These are phyloP conservation scores for Lasiosphaeria hispida DNA, from an alignment of 495 filamentous ascomycete genomes.

Conservation along the genomic window DNA sequence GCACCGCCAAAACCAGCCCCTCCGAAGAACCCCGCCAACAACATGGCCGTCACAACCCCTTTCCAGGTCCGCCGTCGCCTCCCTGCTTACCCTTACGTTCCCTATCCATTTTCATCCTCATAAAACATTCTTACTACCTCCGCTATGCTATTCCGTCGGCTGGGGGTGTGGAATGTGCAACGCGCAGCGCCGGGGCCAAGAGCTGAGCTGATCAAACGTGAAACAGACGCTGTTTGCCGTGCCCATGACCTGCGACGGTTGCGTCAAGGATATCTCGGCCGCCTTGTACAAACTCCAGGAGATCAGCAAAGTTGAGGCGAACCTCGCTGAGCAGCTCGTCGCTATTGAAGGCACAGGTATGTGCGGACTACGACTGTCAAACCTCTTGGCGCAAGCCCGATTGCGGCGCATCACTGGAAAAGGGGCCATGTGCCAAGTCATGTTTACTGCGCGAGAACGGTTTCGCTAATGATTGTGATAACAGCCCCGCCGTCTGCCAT, in stretches of 20 bases:
- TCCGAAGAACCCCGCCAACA: constrained; percentile 10
- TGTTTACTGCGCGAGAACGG: constrained; percentile 1
- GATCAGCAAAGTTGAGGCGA: constrained; percentile 64
- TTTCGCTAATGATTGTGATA: constrained; percentile 2
- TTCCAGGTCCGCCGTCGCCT: constrained; percentile 41
- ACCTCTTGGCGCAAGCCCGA: background rate
- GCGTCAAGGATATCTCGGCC: constrained; percentile 77
- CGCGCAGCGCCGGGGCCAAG: background rate
- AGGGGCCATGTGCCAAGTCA: background rate
- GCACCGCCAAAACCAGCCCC: background rate
- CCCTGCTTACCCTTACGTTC: background rate
- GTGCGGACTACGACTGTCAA: constrained; percentile 1
- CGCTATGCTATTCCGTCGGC: too few relatives aligned
- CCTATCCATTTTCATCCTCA: background rate
- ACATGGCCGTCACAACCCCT: constrained; percentile 40
- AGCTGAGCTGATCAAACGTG: constrained; percentile 19
- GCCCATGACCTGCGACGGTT: constrained; percentile 84
- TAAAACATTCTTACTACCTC: too few relatives aligned
- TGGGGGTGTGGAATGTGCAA: too few relatives aligned
- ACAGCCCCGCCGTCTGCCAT: constrained; percentile 82
- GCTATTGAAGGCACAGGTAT: constrained; percentile 66
- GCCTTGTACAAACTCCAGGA: constrained; percentile 72
- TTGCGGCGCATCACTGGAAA: background rate
- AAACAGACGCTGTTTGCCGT: constrained; percentile 88
- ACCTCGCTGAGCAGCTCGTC: constrained; percentile 65